A percentile compares a stretch with the other conserved stretches of the same genome.
These are phyloP conservation scores for Calocera viscosa DNA, from an alignment of 768 basidiomycete genomes.

Conservation along the genomic window DNA sequence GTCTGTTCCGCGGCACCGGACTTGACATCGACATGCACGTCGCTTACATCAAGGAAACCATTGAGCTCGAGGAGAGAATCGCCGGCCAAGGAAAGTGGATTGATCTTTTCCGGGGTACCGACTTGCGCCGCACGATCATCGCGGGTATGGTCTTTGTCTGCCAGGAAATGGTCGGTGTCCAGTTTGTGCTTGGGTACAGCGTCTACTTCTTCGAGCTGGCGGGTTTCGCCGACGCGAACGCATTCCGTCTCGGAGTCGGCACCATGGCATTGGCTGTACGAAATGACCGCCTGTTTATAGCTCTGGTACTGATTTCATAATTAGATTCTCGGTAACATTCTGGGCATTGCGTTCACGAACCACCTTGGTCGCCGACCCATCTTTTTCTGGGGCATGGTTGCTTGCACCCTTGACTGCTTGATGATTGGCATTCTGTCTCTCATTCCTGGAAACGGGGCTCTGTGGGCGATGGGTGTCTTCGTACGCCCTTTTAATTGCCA, in stretches of 20 bases:
- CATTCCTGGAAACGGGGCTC: background rate
- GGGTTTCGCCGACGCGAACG: slow-evolving; percentile 17
- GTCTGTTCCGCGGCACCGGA: slow-evolving; percentile 18
- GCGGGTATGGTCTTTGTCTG: slow-evolving; percentile 22
- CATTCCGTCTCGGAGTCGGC: slow-evolving; percentile 19
- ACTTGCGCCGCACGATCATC: slow-evolving; percentile 29
- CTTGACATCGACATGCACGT: slow-evolving; percentile 25
- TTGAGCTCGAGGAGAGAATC: slow-evolving; percentile 26
- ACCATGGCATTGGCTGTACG: background rate
- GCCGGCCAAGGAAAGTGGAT: slow-evolving; percentile 24
- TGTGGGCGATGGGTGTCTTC: slow-evolving; percentile 12
- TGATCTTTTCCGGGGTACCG: slow-evolving; percentile 26
- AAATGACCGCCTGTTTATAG: background rate
- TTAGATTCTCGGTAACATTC: slow-evolving; percentile 5
- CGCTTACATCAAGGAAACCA: slow-evolving; percentile 28
- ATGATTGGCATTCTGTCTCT: slow-evolving; percentile 10
- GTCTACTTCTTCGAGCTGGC: slow-evolving; percentile 20
- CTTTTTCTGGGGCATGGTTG: slow-evolving; percentile 7
- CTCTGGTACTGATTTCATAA: background rate
- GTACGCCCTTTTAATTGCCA: background rate
- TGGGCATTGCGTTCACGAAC: slow-evolving; percentile 8
- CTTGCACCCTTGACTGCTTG: slow-evolving; percentile 8
- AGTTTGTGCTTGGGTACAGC: slow-evolving; percentile 13
- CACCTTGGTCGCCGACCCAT: background rate
- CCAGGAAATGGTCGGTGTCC: slow-evolving; percentile 23